These are phyloP conservation scores for Periconia digitata DNA, from an alignment of 2,329 filamentous ascomycete species.

Conservation along the genomic window DNA sequence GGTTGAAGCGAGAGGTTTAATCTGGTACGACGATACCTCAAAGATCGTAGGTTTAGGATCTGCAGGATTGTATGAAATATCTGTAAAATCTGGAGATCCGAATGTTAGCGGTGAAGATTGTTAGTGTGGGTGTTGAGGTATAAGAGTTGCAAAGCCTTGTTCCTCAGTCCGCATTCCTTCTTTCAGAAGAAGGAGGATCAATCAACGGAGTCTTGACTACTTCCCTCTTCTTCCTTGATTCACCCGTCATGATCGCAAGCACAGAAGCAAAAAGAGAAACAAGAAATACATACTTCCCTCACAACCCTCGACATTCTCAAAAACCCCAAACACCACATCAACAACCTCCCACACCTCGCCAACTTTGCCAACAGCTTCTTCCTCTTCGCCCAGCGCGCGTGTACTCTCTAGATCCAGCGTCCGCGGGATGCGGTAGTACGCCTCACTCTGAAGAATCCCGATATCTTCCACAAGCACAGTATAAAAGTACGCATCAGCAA, in stretches of 20 bases:
- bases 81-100: no score
- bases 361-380: conserved; percentile 2
- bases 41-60: no score
- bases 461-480: background rate
- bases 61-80: no score
- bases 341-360: conserved; percentile 5
- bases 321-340: conserved; percentile 4
- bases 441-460: background rate
- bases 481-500: background rate
- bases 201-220: no score
- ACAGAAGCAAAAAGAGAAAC: background rate
- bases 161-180: no score
- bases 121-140: no score
- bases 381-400: conserved; percentile 2
- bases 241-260: no score
- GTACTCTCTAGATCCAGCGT: conserved; percentile 7
- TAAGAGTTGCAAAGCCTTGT: no score
- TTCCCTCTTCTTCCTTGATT: no score
- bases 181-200: no score
- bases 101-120: no score
- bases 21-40: no score
- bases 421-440: background rate
- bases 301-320: background rate
- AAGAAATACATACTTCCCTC: background rate
- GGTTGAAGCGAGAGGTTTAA: background rate